phyloP scores from a whole-genome alignment of 371 early-diverging fungal genomes.

The Apophysomyces elegans region DNA sequence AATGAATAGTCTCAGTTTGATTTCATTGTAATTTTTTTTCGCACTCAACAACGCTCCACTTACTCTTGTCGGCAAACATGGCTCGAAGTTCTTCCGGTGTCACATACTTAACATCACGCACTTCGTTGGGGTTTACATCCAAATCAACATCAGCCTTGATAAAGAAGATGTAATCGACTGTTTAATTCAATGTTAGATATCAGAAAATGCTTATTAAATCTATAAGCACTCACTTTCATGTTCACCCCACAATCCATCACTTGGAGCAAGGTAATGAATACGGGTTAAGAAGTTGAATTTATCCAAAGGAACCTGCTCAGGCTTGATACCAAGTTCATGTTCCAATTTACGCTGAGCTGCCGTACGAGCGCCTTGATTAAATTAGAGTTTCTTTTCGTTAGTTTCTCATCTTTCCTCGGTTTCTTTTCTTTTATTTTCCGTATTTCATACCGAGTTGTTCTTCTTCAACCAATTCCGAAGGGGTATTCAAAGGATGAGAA shows the following conservation, averaged over 20 bases:
- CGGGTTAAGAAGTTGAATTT: constrained; percentile 87
- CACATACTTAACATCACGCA: constrained; percentile 75
- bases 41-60: constrained; percentile 20
- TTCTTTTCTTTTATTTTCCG: too few species aligned
- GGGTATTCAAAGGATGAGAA: constrained; percentile 89
- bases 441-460: constrained; percentile 63
- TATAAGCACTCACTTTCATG: constrained; percentile 77
- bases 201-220: neutral
- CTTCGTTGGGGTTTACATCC: constrained; percentile 82
- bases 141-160: constrained; percentile 71
- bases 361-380: constrained; percentile 49
- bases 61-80: constrained; percentile 71
- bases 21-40: neutral
- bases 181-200: neutral
- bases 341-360: constrained; percentile 85
- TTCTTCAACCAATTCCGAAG: constrained; percentile 82
- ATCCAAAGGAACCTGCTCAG: constrained; percentile 80
- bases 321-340: constrained; percentile 94
- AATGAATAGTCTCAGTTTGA: neutral
- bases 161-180: constrained; percentile 91
- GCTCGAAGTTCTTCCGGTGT: constrained; percentile 74
- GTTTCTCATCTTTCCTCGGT: neutral
- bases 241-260: constrained; percentile 97
- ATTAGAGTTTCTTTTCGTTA: neutral
- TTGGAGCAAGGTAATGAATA: constrained; percentile 94